Conservation (phyloP, 305 asterid species). For the Striga hermonthica region DNA sequence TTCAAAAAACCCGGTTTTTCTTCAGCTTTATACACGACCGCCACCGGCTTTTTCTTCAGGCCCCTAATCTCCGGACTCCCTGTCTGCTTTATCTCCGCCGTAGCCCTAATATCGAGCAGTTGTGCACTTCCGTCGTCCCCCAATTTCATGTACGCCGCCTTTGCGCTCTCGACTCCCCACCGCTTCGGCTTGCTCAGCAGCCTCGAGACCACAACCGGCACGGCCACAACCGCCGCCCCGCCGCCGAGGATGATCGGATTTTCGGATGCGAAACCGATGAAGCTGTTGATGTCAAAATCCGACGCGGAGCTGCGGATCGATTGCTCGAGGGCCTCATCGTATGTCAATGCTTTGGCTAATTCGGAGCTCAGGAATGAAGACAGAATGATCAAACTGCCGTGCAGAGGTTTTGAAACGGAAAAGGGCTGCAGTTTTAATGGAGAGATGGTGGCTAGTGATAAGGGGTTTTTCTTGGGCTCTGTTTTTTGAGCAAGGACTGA, state of each 20-base stretch:
- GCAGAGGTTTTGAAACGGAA: too few relatives aligned
- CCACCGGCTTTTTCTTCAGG: conserved; percentile 75
- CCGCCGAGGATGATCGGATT: conserved; percentile 72
- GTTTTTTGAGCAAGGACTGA: too few relatives aligned
- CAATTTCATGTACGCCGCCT: conserved; percentile 65
- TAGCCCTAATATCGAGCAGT: conserved; percentile 69
- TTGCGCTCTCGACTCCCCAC: conserved; percentile 82
- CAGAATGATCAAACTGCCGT: too few relatives aligned
- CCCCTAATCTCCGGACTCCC: conserved; percentile 78
- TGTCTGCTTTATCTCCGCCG: conserved; percentile 47
- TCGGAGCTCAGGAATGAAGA: too few relatives aligned
- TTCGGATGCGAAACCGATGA: conserved; percentile 51
- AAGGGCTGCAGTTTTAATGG: too few relatives aligned
- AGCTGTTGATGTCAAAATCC: conserved; percentile 52
- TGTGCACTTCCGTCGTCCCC: conserved; percentile 64
- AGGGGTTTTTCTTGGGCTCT: too few relatives aligned
- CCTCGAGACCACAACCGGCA: conserved; percentile 50
- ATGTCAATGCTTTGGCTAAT: conserved; percentile 54
- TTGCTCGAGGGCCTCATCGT: conserved; percentile 77
- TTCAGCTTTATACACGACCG: conserved; percentile 60
- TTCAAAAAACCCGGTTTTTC: conserved; percentile 80
- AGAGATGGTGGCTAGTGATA: too few relatives aligned
- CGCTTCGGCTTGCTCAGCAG: conserved; percentile 50
- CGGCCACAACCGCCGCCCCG: conserved; percentile 54
- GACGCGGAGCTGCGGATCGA: conserved; percentile 34